phyloP scores from a whole-genome alignment of 2,329 filamentous ascomycete species.

The Talaromyces sp. region DNA sequence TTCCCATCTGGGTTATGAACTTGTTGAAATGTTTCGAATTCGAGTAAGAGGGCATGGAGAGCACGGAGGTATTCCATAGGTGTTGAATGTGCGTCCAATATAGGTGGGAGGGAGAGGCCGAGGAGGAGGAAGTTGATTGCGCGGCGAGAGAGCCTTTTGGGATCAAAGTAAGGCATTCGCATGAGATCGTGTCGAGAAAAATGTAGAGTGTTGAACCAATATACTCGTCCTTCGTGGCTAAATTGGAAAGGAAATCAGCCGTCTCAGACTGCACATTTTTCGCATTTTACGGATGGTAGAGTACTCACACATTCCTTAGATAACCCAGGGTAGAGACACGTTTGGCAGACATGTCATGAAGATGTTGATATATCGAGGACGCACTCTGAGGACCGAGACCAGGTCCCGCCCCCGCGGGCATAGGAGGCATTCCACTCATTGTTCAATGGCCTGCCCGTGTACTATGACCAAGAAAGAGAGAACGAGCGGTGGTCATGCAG shows the following conservation, averaged over 20 bases:
- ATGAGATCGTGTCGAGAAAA: conserved; percentile 79
- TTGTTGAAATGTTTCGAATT: conserved; percentile 92
- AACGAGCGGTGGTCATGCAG: background rate
- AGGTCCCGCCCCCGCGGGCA: conserved; percentile 29
- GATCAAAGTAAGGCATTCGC: conserved; percentile 80
- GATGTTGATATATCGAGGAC: conserved; percentile 59
- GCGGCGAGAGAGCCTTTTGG: conserved; percentile 78
- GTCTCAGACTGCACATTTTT: background rate
- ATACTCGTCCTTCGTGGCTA: conserved; percentile 89
- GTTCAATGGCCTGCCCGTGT: background rate
- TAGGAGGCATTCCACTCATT: conserved; percentile 24
- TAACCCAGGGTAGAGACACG: conserved; percentile 93
- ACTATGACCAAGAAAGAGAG: background rate
- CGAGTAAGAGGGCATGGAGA: conserved; percentile 76
- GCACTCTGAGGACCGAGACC: conserved; percentile 48
- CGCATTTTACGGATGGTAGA: background rate
- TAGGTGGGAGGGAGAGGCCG: conserved; percentile 82
- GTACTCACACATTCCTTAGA: conserved; percentile 77
- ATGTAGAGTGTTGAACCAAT: conserved; percentile 97
- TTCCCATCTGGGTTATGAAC: conserved; percentile 75
- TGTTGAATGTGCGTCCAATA: conserved; percentile 78
- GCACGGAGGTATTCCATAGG: conserved; percentile 83
- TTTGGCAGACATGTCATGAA: conserved; percentile 85
- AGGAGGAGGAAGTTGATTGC: conserved; percentile 92
- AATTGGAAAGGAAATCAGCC: background rate